Evolutionary conservation across 768 basidiomycete species (phyloP), one percentile per base, ranked within the genome.

Genomic region (Pleurotus sapidus): DNA sequence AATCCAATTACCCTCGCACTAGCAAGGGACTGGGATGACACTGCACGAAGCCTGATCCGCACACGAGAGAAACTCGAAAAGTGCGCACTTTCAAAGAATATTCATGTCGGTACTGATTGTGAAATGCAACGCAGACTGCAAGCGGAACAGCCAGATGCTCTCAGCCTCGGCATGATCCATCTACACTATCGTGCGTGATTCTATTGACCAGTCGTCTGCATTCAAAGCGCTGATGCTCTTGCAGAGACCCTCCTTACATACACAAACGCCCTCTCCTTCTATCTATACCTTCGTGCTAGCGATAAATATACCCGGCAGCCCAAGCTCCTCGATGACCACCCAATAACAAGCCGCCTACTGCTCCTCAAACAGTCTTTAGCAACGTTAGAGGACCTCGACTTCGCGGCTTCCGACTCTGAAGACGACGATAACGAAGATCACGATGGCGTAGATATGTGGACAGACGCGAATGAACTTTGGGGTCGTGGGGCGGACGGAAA

Each of bases 201-300:
- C 34, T 27, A 6, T 12, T 45, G 24, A 15, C 25, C 55, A 25
- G 43, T 46, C 17, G 15, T 25, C 34, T 50, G 7, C 38, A 14
- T 34, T 56, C 8, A 56, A 34, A 15, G 46, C 4, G 57, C 42
- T 14, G 17, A 42, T 30, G 57, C n/a, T 49, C 40, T 49, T 59
- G 6, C 69, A 98, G 95, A 98, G 78, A 83, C 94, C 1, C 77
- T 96, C 2, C 74, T 97, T 38, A 93, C 95, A 7, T 98, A 98
- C 67, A 81, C 91, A 17, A 91, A 94, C 0, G 88, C 86, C 2
- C 86, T 98, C 46, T 91, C 95, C 1, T 98, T 95, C 74, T 98
- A 96, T 73, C 75, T 98, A 40, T 86, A 95, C 69, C 78, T 98
- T n/a, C 84, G 91, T 15, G 77, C 89, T 20, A 81, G 80, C 40